Evolutionary conservation across 257 asterid species (phyloP).

Genomic region (Thymus mandschuricus): DNA sequence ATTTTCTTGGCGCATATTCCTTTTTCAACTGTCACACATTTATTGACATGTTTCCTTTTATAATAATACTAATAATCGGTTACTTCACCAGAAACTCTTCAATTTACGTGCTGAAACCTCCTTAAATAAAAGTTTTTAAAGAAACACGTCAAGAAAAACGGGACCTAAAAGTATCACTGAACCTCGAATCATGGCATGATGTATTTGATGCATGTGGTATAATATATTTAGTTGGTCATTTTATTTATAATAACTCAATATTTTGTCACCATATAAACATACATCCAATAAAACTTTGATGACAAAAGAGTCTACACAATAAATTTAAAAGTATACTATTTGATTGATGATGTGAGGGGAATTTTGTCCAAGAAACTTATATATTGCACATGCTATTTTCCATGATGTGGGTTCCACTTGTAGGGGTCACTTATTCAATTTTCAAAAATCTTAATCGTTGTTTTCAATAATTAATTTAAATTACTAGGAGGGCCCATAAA

Average conservation of each 20-base stretch:
- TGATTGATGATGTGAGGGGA: conserved; percentile 12
- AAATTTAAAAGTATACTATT: neutral
- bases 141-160: too few relatives aligned
- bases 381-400: conserved; percentile 28
- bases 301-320: conserved; percentile 22
- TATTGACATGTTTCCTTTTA: too few relatives aligned
- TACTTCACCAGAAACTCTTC: too few relatives aligned
- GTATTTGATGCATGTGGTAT: neutral
- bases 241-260: neutral
- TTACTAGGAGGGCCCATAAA: neutral
- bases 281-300: neutral
- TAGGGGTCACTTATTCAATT: neutral
- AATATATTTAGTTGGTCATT: neutral
- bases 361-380: neutral
- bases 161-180: neutral
- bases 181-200: neutral
- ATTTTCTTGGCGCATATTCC: too few relatives aligned
- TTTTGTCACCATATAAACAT: neutral
- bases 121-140: too few relatives aligned
- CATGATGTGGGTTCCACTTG: conserved; percentile 14
- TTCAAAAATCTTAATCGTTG: neutral
- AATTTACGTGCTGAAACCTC: too few relatives aligned
- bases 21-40: too few relatives aligned
- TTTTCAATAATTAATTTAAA: conserved; percentile 1
- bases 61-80: too few relatives aligned